Conservation (phyloP, 1,139 yeast genomes). For the Geotrichum phurueaensis region DNA sequence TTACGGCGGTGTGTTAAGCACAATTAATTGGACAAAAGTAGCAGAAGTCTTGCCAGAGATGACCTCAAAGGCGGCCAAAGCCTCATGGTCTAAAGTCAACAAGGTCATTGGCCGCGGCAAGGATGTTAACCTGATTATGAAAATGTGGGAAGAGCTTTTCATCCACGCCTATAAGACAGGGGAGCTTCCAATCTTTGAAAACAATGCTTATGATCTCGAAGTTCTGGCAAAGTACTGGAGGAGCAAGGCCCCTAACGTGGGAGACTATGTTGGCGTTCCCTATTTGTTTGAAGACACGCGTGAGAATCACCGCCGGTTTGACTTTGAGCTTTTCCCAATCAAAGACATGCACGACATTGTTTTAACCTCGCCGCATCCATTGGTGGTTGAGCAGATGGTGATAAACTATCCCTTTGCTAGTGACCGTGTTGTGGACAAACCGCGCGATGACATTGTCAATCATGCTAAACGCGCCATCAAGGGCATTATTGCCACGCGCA, state of each 20-base stretch:
- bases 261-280: conserved; percentile 31
- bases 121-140: conserved; percentile 48
- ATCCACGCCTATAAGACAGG: conserved; percentile 49
- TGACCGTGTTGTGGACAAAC: conserved; percentile 18
- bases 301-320: conserved; percentile 7
- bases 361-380: conserved; percentile 6
- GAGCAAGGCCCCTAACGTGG: conserved; percentile 38
- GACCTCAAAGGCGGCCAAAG: conserved; percentile 40
- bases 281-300: conserved; percentile 33
- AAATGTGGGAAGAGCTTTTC: conserved; percentile 55
- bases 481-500: conserved; percentile 57
- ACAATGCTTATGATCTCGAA: conserved; percentile 44
- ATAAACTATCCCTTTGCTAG: conserved; percentile 12
- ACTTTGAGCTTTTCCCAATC: conserved; percentile 5
- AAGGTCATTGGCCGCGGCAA: conserved; percentile 50
- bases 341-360: conserved; percentile 22
- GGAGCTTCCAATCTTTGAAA: conserved; percentile 39
- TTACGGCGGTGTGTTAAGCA: conserved; percentile 39
- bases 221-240: conserved; percentile 55
- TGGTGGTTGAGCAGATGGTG: conserved; percentile 18
- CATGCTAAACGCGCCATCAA: conserved; percentile 38
- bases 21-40: conserved; percentile 55
- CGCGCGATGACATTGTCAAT: conserved; percentile 10
- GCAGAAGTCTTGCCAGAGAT: conserved; percentile 39
- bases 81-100: conserved; percentile 59